These are phyloP conservation scores for Phytopythium mirpurense DNA, from an alignment of 352 stramenopile genomes.

Conservation along the genomic window DNA sequence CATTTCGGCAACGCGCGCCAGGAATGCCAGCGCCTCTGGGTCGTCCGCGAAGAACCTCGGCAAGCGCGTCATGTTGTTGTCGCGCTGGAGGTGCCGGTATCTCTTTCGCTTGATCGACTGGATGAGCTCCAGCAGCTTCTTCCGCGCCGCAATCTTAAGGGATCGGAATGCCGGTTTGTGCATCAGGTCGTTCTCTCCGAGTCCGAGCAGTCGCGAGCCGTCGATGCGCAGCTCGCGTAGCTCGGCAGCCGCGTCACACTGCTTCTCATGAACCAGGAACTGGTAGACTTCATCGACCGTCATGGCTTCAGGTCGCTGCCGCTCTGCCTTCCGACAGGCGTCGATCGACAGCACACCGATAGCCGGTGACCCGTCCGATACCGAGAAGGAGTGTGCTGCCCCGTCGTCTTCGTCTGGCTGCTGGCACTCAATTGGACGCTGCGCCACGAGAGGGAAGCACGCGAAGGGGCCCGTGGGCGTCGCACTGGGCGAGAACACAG, in stretches of 20 bases:
- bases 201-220: slow-evolving; percentile 31
- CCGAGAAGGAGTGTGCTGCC: background rate
- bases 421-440: background rate
- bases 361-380: background rate
- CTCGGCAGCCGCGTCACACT: slow-evolving; percentile 41
- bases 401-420: background rate
- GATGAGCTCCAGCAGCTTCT: slow-evolving; percentile 48
- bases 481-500: slow-evolving; percentile 15
- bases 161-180: slow-evolving; percentile 41
- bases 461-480: slow-evolving; percentile 36
- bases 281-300: slow-evolving; percentile 30
- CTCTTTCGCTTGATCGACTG: slow-evolving; percentile 33
- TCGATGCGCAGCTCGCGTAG: slow-evolving; percentile 36
- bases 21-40: slow-evolving; percentile 41
- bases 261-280: slow-evolving; percentile 51
- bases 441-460: slow-evolving; percentile 40
- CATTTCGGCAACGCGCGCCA: slow-evolving; percentile 31
- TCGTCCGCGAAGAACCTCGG: slow-evolving; percentile 45
- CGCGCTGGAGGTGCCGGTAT: slow-evolving; percentile 30
- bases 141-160: slow-evolving; percentile 51
- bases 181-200: slow-evolving; percentile 49
- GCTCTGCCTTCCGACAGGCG: slow-evolving; percentile 39
- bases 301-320: slow-evolving; percentile 56
- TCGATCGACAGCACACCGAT: slow-evolving; percentile 63
- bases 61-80: slow-evolving; percentile 2